Conservation (phyloP, 1,139 yeast species). For the Nakaseomyces sp. region DNA sequence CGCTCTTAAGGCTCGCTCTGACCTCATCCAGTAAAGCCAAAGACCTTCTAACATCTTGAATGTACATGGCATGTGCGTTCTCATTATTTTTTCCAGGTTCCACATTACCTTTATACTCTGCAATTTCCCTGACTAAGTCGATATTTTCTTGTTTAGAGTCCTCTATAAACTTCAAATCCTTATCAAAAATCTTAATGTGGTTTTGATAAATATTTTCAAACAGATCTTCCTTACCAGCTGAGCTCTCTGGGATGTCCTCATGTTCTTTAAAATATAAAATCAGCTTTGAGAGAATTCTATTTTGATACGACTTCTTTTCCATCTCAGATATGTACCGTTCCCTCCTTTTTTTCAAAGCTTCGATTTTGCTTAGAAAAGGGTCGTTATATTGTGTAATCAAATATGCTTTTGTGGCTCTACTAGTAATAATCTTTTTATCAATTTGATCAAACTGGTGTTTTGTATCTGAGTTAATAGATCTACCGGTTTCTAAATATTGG, state of each 20-base stretch:
- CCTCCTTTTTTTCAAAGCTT: slow-evolving; percentile 21
- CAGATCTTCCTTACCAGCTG: slow-evolving; percentile 9
- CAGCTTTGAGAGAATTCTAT: slow-evolving; percentile 45
- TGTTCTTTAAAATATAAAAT: slow-evolving; percentile 38
- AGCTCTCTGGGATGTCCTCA: slow-evolving; percentile 11
- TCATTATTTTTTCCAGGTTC: slow-evolving; percentile 3
- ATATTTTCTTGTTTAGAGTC: slow-evolving; percentile 35
- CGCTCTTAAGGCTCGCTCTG: slow-evolving; percentile 55
- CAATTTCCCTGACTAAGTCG: slow-evolving; percentile 39
- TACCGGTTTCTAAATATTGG: slow-evolving; percentile 50
- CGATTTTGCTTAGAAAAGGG: slow-evolving; percentile 18
- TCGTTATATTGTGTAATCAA: slow-evolving; percentile 20
- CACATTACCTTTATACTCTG: slow-evolving; percentile 15
- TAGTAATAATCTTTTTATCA: slow-evolving; percentile 27
- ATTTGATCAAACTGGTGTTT: slow-evolving; percentile 24
- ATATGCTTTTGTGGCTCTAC: slow-evolving; percentile 14
- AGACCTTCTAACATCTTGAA: slow-evolving; percentile 24
- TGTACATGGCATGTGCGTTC: slow-evolving; percentile 17
- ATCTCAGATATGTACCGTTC: slow-evolving; percentile 36
- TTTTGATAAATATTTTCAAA: slow-evolving; percentile 34
- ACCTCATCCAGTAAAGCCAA: slow-evolving; percentile 28
- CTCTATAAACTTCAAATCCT: slow-evolving; percentile 29
- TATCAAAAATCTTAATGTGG: slow-evolving; percentile 37
- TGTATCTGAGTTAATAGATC: slow-evolving; percentile 46
- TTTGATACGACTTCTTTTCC: slow-evolving; percentile 40